These are phyloP conservation scores for Haberlea rhodopensis DNA, from an alignment of 257 asterid species.

Conservation along the genomic window DNA sequence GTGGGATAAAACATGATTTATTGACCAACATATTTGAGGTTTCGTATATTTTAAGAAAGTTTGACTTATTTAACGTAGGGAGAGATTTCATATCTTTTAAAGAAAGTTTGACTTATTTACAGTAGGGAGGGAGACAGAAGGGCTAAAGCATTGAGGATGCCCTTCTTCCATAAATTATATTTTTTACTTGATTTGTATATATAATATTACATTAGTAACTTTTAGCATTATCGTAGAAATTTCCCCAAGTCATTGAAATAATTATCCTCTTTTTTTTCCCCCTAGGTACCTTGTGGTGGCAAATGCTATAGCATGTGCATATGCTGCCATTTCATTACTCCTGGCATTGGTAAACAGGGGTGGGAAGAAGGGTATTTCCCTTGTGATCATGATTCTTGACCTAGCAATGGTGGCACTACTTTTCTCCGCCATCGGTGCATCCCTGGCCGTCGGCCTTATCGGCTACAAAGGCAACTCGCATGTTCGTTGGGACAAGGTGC, in stretches of 20 bases:
- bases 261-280: neutral
- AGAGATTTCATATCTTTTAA: too few relatives aligned
- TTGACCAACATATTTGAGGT: too few relatives aligned
- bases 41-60: too few relatives aligned
- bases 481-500: slow-evolving; percentile 59
- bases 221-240: too few relatives aligned
- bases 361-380: slow-evolving; percentile 23
- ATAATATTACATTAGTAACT: too few relatives aligned
- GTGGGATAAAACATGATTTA: too few relatives aligned
- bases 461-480: slow-evolving; percentile 64
- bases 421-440: slow-evolving; percentile 56
- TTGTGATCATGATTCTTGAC: slow-evolving; percentile 41
- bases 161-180: too few relatives aligned
- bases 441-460: slow-evolving; percentile 50
- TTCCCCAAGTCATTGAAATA: neutral
- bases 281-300: slow-evolving; percentile 63
- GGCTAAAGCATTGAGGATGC: too few relatives aligned
- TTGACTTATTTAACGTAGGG: too few relatives aligned
- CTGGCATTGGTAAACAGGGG: slow-evolving; percentile 37
- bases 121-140: too few relatives aligned
- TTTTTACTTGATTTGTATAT: too few relatives aligned
- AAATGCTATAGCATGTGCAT: slow-evolving; percentile 53
- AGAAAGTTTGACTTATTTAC: too few relatives aligned
- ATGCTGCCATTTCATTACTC: slow-evolving; percentile 47
- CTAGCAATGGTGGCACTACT: slow-evolving; percentile 62